Conservation (phyloP, 257 asterid genomes). For the Striga asiatica region DNA sequence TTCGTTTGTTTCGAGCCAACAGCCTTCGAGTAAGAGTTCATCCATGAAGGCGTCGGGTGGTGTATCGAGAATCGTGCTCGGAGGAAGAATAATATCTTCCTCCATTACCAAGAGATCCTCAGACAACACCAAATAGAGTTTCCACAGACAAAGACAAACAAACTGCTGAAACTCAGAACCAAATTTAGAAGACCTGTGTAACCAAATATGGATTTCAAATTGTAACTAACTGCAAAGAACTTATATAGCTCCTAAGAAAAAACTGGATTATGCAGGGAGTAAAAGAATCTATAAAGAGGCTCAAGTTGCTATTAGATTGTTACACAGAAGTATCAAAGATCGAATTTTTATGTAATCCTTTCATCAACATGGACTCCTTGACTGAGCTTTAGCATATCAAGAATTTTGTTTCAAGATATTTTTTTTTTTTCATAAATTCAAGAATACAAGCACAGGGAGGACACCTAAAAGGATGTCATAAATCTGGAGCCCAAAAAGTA, state of each 20-base stretch:
- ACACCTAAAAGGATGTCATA: no score
- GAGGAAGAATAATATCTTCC: slow-evolving; percentile 42
- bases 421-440: no score
- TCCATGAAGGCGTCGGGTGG: slow-evolving; percentile 57
- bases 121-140: background rate
- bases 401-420: background rate
- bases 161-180: background rate
- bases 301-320: background rate
- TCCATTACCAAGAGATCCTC: slow-evolving; percentile 31
- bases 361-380: background rate
- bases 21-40: slow-evolving; percentile 61
- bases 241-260: no score
- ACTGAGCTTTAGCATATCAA: background rate
- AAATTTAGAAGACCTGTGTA: background rate
- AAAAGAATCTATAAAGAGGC: background rate
- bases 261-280: background rate
- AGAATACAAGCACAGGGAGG: no score
- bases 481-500: no score
- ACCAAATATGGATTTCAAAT: background rate
- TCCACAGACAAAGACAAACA: no score
- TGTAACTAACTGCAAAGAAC: background rate
- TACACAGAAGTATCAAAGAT: background rate
- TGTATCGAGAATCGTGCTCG: slow-evolving; percentile 22
- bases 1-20: slow-evolving; percentile 73
- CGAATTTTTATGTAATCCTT: background rate